These are phyloP conservation scores for Batkoa obscura DNA, from an alignment of 371 early-diverging fungal genomes.

Conservation along the genomic window DNA sequence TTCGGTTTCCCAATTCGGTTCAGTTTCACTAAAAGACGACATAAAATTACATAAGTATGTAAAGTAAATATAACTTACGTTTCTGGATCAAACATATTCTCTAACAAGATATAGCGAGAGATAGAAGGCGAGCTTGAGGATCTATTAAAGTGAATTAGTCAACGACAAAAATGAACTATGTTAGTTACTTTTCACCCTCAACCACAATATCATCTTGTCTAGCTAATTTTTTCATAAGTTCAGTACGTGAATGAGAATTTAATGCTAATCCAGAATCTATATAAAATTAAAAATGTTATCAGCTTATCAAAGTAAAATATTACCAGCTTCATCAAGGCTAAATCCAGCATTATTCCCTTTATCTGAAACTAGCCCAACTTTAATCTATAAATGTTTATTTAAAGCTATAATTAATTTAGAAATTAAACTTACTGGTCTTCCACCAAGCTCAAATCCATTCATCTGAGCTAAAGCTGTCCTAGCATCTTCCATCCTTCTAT, in stretches of 20 bases:
- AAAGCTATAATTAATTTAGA: background rate
- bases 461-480: constrained; percentile 63
- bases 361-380: constrained; percentile 56
- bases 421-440: constrained; percentile 30
- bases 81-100: constrained; percentile 82
- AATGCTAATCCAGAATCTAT: constrained; percentile 48
- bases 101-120: constrained; percentile 35
- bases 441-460: constrained; percentile 69
- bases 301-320: background rate
- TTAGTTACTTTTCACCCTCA: background rate
- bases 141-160: constrained; percentile 3
- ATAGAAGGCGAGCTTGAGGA: constrained; percentile 9
- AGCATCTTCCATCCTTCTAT: constrained; percentile 50
- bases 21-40: constrained; percentile 42
- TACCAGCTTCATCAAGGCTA: constrained; percentile 26
- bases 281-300: constrained; percentile 4
- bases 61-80: constrained; percentile 32
- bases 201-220: constrained; percentile 16
- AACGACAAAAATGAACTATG: background rate
- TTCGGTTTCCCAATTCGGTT: constrained; percentile 70
- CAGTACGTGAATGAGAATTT: constrained; percentile 55
- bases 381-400: constrained; percentile 27
- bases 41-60: constrained; percentile 2
- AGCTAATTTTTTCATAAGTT: constrained; percentile 72
- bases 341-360: constrained; percentile 18